phyloP scores from a whole-genome alignment of 352 stramenopile genomes.

The Globisporangium middletonii region DNA sequence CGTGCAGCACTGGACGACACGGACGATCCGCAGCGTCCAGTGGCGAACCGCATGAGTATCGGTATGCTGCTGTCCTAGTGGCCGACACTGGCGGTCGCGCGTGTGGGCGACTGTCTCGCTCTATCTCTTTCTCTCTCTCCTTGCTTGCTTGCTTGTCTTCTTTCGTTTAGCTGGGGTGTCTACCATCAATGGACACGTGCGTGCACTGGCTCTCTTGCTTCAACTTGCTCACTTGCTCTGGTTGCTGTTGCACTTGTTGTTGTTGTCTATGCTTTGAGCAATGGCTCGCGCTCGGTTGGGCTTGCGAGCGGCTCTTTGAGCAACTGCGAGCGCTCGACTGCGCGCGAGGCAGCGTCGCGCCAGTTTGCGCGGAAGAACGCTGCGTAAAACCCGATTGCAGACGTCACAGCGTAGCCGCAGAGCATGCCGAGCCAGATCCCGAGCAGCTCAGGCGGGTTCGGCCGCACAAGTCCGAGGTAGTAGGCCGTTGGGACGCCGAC shows the following conservation, averaged over 20 bases:
- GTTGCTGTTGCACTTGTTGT: no score
- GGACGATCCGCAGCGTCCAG: neutral
- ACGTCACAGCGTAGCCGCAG: slow-evolving; percentile 69
- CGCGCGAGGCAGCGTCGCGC: slow-evolving; percentile 39
- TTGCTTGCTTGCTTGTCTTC: neutral
- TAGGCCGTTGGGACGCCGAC: slow-evolving; percentile 71
- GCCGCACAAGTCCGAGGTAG: slow-evolving; percentile 44
- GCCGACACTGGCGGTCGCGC: no score
- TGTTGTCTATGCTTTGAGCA: slow-evolving; percentile 10
- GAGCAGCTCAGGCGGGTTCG: slow-evolving; percentile 30
- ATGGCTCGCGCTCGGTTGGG: slow-evolving; percentile 10
- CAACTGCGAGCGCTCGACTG: slow-evolving; percentile 43
- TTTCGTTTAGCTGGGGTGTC: neutral
- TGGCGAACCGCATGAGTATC: slow-evolving; percentile 16
- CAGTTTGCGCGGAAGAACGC: slow-evolving; percentile 63
- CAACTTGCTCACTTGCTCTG: no score
- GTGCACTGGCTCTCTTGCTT: no score
- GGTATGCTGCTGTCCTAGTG: slow-evolving; percentile 15
- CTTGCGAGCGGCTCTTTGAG: slow-evolving; percentile 18
- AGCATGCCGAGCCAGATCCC: slow-evolving; percentile 74
- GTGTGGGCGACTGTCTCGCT: neutral
- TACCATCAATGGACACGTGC: no score
- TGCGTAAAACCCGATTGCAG: slow-evolving; percentile 52
- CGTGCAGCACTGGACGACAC: neutral
- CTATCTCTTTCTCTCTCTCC: neutral